Evolutionary conservation across 2,329 filamentous ascomycete species (phyloP), one percentile per base, ranked within the genome.

Genomic region (Thyridium curvatum): DNA sequence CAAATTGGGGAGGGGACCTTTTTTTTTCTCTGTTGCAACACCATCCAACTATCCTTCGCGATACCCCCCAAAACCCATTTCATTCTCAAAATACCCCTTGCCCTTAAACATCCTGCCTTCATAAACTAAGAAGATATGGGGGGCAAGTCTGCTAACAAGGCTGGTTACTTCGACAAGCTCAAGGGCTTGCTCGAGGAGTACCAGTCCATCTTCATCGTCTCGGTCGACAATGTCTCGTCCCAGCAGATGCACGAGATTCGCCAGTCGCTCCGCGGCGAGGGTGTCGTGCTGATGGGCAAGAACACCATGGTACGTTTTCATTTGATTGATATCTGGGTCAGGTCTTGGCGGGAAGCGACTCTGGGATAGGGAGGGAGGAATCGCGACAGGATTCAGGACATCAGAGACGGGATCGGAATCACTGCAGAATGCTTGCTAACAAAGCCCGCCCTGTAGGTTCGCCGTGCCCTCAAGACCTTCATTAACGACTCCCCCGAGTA

Each of bases 191-290:
- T 98, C 69, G 87, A 97, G 77, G 84, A 89, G 69, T 97, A 94
- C 85, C 82, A 81, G 69, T 91, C 86, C 64, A 86, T 97, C 77
- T 97, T 98, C 87, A 90, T 98, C 70, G 90, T 95, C 69, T 65
- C 82, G 65, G 84, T 91, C 65, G 87, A 97, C 88, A 98, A 97
- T 98, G 93, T 98, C 82, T 88, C 84, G 71, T 98, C 93, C 58
- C 93, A 98, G 83, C 94, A 98, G 84, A 98, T 98, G 94, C 93
- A 98, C 87, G 93, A 98, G 82, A 97, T 98, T 71, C 86, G 93
- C 69, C 74, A 84, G 62, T 72, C 87, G 61, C 86, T 98, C 68
- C 90, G 93, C 68, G 84, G 84, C 49, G 74, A 94, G 71, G 90
- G 81, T 72, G 86, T 97, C 58, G 90, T 98, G 59, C 79, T 98